Conservation (phyloP, 179 eudicot genomes). For the Actinidia arguta region DNA sequence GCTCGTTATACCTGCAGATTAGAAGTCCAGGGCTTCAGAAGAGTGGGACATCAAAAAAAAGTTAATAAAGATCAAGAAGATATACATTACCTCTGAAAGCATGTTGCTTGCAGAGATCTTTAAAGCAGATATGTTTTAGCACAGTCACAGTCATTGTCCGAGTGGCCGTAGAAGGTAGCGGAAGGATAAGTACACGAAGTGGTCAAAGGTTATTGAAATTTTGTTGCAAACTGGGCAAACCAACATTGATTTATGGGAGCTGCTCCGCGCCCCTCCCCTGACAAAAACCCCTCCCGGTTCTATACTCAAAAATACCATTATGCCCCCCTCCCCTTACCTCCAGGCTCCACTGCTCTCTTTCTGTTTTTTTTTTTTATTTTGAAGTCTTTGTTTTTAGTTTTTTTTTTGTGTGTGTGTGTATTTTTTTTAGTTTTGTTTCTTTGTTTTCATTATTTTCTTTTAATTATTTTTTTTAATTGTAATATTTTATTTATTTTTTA, state of each 20-base stretch:
- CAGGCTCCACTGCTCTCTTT: too few relatives aligned
- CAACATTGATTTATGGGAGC: conserved; percentile 51
- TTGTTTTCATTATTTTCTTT: too few relatives aligned
- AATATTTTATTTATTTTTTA: too few relatives aligned
- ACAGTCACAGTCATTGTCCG: conserved; percentile 89
- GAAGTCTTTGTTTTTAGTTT: too few relatives aligned
- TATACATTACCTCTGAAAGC: conserved; percentile 85
- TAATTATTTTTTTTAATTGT: too few relatives aligned
- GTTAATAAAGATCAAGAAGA: not conserved
- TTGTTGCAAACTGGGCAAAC: conserved; percentile 91
- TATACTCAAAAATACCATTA: too few relatives aligned
- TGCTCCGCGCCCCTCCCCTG: too few relatives aligned
- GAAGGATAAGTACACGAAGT: conserved; percentile 98
- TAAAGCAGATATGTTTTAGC: conserved; percentile 72
- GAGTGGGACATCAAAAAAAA: not conserved
- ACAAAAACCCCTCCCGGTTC: too few relatives aligned
- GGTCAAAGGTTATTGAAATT: conserved; percentile 93
- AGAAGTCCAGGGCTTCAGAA: conserved; percentile 21
- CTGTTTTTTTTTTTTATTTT: too few relatives aligned
- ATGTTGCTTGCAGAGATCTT: conserved; percentile 91
- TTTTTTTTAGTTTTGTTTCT: too few relatives aligned
- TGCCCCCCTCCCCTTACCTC: too few relatives aligned
- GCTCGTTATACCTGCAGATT: conserved; percentile 76
- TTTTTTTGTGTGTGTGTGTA: too few relatives aligned
- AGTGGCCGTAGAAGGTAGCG: conserved; percentile 84